Base-by-base conservation (phyloP, 2,329 filamentous ascomycete species). In the Sporothrix globosa region DNA sequence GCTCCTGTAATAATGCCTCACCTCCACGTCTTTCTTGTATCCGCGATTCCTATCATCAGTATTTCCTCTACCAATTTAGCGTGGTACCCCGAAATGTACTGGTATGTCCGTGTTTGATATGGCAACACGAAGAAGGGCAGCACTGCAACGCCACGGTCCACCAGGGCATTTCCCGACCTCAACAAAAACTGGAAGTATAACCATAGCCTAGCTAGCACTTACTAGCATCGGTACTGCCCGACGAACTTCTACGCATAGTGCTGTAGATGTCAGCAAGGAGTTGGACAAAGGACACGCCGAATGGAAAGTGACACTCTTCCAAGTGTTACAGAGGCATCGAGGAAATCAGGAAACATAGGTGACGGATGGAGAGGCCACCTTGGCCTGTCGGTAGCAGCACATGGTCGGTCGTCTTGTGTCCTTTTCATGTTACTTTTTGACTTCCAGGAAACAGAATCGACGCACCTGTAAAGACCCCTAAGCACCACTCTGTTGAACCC, bases 381-480 rank as follows among this genome's bases (percentile, higher is more conserved):
- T 30, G 60, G 41, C 61, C 44, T 65, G 52, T 65, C 61, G 19
- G 24, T 19, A 19, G 3, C 17, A 66, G 61, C 61, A 66, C 61
- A 66, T 66, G 61, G 61, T 44, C 44, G 24, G 34, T 66, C 44
- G 9, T 52, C 44, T 48, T 24, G 44, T 34, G 24, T 46, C 44
- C 24, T 30, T n/a, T n/a, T 19, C 44, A 13, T 19, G 11, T 24
- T 46, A 7, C 19, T 46, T 48, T 48, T 30, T 14, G 30, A 46
- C 19, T 27, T 54, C 21, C 52, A 24, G n/a, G 24, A 44, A 34
- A 34, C 34, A 9, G 34, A 34, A 34, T 1, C 34, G 60, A 46
- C 48, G 60, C 41, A 46, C 21, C 44, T 50, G 63, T 66, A 66
- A 34, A 66, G 63, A 66, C 52, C 46, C 63, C 63, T 19, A 66